phyloP scores from a whole-genome alignment of 106 monocot species.

The Amphibolis antarctica region DNA sequence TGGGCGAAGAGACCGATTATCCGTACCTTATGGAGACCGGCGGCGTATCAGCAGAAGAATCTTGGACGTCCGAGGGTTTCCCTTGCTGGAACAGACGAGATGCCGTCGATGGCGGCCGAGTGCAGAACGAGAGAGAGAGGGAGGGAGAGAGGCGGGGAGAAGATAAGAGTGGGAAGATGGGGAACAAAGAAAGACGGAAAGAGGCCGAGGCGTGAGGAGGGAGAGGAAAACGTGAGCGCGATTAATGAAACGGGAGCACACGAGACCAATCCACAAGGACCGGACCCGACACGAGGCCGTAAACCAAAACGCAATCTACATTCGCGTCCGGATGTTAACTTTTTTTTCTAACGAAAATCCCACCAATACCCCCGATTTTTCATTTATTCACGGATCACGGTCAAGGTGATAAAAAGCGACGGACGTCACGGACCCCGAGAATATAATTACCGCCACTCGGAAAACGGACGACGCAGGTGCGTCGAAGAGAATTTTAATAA shows the following conservation, averaged over 20 bases:
- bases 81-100: neutral
- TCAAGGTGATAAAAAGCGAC: no score
- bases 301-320: constrained; percentile 25
- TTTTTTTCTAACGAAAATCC: neutral
- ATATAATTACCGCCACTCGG: no score
- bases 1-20: neutral
- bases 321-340: constrained; percentile 38
- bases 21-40: neutral
- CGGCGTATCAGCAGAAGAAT: neutral
- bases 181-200: no score
- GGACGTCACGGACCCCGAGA: no score
- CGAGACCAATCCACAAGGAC: constrained; percentile 18
- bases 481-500: no score
- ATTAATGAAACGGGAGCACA: constrained; percentile 29
- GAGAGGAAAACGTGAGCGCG: constrained; percentile 30
- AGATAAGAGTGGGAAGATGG: no score
- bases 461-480: no score
- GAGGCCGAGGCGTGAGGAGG: constrained; percentile 6
- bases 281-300: constrained; percentile 36
- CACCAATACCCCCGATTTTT: no score
- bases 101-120: no score
- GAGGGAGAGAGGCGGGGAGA: neutral
- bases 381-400: no score
- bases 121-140: neutral
- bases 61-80: no score